Conservation (phyloP, 2,329 filamentous ascomycete genomes). For the Zelopaecilomyces penicillatus region DNA sequence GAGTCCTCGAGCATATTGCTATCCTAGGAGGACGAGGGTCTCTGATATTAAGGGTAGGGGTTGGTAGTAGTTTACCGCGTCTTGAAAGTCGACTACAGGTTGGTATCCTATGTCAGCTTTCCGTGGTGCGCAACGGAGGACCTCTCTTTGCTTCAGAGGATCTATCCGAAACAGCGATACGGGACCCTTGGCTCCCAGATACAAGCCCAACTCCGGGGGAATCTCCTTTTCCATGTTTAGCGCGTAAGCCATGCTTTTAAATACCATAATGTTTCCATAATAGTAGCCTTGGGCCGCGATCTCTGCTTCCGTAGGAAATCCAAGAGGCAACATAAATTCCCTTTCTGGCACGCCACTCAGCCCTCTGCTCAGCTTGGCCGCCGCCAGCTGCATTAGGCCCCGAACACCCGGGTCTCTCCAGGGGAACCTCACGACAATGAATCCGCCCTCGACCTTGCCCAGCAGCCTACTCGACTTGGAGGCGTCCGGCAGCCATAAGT, state of each 20-base stretch:
- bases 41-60: neutral
- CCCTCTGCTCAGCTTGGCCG: conserved; percentile 44
- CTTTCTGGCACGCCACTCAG: conserved; percentile 46
- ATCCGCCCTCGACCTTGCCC: conserved; percentile 45
- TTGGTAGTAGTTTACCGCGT: conserved; percentile 45
- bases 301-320: conserved; percentile 48
- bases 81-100: conserved; percentile 59
- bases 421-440: conserved; percentile 60
- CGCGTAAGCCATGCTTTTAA: conserved; percentile 48
- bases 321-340: conserved; percentile 59
- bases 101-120: conserved; percentile 53
- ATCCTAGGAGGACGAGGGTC: too few species aligned
- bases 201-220: conserved; percentile 53
- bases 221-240: conserved; percentile 52
- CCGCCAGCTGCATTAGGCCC: conserved; percentile 35
- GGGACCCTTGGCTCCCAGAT: conserved; percentile 57
- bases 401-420: conserved; percentile 43
- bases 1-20: neutral
- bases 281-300: conserved; percentile 51
- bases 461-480: conserved; percentile 43
- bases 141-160: conserved; percentile 45
- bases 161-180: conserved; percentile 63
- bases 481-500: conserved; percentile 62
- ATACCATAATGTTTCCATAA: conserved; percentile 55
- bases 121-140: conserved; percentile 52